phyloP scores from a whole-genome alignment of 768 basidiomycete genomes.

The Neoboletus magnificus region DNA sequence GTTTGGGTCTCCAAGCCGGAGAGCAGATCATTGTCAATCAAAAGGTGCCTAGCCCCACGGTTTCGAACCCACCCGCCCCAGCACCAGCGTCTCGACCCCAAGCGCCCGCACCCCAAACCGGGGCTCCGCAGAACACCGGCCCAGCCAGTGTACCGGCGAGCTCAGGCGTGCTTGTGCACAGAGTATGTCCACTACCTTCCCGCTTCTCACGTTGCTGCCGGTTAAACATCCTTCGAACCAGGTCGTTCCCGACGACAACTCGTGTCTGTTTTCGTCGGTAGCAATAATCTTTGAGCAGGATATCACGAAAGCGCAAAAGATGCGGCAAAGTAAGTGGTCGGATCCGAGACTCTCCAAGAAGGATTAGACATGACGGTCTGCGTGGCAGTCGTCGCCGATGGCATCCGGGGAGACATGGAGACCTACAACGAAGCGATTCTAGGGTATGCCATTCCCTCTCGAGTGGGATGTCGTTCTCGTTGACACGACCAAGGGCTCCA shows the following conservation, averaged over 20 bases:
- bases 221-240: constrained; percentile 22
- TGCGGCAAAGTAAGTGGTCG: constrained; percentile 64
- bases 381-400: constrained; percentile 74
- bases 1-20: constrained; percentile 71
- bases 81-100: constrained; percentile 12
- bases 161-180: constrained; percentile 68
- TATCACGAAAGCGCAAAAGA: constrained; percentile 60
- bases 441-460: constrained; percentile 50
- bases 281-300: constrained; percentile 85
- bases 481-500: constrained; percentile 38
- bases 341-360: neutral
- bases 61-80: constrained; percentile 7
- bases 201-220: constrained; percentile 4
- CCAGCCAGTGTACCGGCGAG: constrained; percentile 60
- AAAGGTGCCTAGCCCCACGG: constrained; percentile 21
- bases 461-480: neutral
- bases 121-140: constrained; percentile 27
- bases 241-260: constrained; percentile 97
- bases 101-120: constrained; percentile 13
- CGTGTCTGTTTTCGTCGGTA: constrained; percentile 87
- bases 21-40: constrained; percentile 84
- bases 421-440: constrained; percentile 85
- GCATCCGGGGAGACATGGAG: constrained; percentile 65
- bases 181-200: constrained; percentile 39
- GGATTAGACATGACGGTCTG: constrained; percentile 5